Evolutionary conservation across 768 basidiomycete genomes (phyloP).

Genomic region (Xerocomus potaroensis): DNA sequence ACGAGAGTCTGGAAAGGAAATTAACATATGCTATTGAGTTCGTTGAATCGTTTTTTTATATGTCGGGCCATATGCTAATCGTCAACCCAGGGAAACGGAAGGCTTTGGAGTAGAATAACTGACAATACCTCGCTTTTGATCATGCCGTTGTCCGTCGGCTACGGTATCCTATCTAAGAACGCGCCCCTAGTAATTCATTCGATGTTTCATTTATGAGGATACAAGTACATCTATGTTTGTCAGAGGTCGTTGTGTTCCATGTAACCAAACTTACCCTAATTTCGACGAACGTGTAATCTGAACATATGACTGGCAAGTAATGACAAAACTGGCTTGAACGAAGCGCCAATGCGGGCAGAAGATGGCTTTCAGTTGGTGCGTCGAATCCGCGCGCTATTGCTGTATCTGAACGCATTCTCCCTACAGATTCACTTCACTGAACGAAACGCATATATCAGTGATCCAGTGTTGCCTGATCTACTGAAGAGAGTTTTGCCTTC

Average conservation of each 20-base stretch:
- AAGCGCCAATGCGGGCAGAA: constrained; percentile 65
- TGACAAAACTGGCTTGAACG: too few relatives aligned
- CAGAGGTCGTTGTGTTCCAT: not conserved
- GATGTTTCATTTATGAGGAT: constrained; percentile 1
- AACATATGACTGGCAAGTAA: not conserved
- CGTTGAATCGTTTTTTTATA: constrained; percentile 25
- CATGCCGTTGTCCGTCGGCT: not conserved
- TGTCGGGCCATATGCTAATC: constrained; percentile 5
- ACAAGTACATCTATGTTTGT: not conserved
- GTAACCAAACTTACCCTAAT: constrained; percentile 1
- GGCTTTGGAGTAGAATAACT: constrained; percentile 63
- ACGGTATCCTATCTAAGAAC: constrained; percentile 10
- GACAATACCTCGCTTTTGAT: constrained; percentile 6
- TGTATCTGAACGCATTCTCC: not conserved
- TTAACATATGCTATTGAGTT: constrained; percentile 81
- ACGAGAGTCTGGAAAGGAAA: constrained; percentile 83
- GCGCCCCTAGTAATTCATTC: not conserved
- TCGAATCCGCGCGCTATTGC: not conserved
- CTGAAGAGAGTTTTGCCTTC: constrained; percentile 54
- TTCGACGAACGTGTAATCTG: constrained; percentile 5
- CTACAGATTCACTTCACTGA: constrained; percentile 49
- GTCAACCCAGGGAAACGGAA: constrained; percentile 60
- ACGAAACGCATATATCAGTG: constrained; percentile 56
- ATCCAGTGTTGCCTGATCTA: constrained; percentile 58
- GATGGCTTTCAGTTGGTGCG: constrained; percentile 62